Base-by-base conservation (phyloP, 2,329 filamentous ascomycete genomes). In the Thielaviopsis ethacetica region DNA sequence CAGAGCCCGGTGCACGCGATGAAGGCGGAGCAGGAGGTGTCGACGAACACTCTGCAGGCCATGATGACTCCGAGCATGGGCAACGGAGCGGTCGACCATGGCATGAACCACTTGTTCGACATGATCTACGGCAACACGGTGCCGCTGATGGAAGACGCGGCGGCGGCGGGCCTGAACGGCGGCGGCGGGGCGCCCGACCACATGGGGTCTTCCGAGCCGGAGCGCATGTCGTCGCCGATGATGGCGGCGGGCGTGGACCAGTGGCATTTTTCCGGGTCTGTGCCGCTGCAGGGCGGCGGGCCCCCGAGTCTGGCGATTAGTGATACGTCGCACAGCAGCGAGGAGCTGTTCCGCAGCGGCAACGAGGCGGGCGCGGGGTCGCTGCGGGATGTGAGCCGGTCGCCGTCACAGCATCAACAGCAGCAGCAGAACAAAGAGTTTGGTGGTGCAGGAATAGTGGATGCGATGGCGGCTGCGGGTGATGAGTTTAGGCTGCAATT, bases 81-180 rank as follows among this genome's bases (percentile, higher is more conserved):
- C 10, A 49, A 57, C 19, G 52, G 49, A 19, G 27, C 56, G 21
- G 56, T 57, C 2, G 53, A 26, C 4, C n/a, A 59, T 15, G 53
- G 53, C 19, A 50, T 53, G 12, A 54, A 59, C 22, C 22, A 55
- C 7, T 22, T 59, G 1, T 51, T 60, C 10, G 54, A 53, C 54
- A 53, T 57, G 54, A 60, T 60, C 30, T 60, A 60, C 22, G 58
- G 58, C 38, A 60, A 60, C 56, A 57, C 52, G 21, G 49, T 41
- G 15, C 47, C 49, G n/a, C 30, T 27, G 7, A 27, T 52, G 24
- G 47, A 34, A 41, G 19, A 30, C 10, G 24, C 56, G 19, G 27
- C 56, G 19, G 27, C 56, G 49, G 24, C 49, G 5, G 49, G 56
- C 21, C 30, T 34, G 30, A 57, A 30, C 49, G 26, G 19, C 53